Conservation (phyloP, 345 rosid species). For the Ricinus communis region DNA sequence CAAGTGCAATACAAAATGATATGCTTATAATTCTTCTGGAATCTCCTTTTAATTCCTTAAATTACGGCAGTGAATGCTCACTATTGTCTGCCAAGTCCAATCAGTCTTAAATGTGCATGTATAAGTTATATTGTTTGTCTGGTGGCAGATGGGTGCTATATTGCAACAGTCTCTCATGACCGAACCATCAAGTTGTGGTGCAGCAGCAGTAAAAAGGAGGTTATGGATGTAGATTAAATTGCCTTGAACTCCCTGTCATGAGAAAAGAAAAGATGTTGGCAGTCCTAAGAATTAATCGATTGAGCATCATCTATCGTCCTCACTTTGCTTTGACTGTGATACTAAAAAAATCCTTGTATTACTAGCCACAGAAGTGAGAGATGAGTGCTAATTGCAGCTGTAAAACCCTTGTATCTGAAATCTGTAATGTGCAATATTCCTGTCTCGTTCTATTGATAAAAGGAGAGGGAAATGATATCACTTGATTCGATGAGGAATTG, state of each 20-base stretch:
- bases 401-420: not conserved
- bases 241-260: not conserved
- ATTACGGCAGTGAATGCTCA: not conserved
- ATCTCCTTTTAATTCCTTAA: not conserved
- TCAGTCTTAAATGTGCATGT: not conserved
- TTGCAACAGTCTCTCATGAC: conserved; percentile 72
- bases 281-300: not conserved
- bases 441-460: not conserved
- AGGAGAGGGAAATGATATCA: not conserved
- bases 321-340: not conserved
- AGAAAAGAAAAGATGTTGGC: not conserved
- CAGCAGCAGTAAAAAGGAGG: conserved; percentile 39
- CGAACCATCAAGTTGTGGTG: conserved; percentile 76
- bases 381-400: not conserved
- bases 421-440: not conserved
- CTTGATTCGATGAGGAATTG: not conserved
- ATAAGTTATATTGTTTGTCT: not conserved
- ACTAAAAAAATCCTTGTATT: not conserved
- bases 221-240: conserved; percentile 53
- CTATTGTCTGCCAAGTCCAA: not conserved
- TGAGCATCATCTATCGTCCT: not conserved
- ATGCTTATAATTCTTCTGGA: too few relatives aligned
- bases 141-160: conserved; percentile 53
- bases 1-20: not conserved
- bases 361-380: not conserved